Evolutionary conservation across 208 protist species (phyloP).

Genomic region (Wallacemonas sp.): DNA sequence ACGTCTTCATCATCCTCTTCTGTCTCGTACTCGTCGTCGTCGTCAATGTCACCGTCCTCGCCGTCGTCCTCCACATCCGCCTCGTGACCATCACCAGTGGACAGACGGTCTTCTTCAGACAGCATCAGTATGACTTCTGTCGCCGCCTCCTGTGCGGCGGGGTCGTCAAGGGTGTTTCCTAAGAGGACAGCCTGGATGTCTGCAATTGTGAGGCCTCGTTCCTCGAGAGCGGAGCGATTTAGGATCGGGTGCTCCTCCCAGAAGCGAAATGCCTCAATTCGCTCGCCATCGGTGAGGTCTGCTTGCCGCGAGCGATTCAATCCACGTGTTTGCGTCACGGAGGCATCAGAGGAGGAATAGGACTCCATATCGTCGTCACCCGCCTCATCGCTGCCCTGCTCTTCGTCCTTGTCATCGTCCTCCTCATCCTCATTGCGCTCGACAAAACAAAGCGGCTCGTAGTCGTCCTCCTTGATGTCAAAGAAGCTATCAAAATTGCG

Average conservation of each 20-base stretch:
- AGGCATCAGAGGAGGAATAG: slow-evolving; percentile 19
- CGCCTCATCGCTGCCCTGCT: slow-evolving; percentile 25
- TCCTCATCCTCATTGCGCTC: slow-evolving; percentile 30
- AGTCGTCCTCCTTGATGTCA: slow-evolving; percentile 84
- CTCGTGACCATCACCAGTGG: slow-evolving; percentile 47
- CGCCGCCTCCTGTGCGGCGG: slow-evolving; percentile 58
- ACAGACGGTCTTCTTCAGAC: slow-evolving; percentile 64
- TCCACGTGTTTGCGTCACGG: slow-evolving; percentile 3
- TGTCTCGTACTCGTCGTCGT: slow-evolving; percentile 13
- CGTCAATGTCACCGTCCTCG: slow-evolving; percentile 23
- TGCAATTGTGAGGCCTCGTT: slow-evolving; percentile 63
- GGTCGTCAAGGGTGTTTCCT: slow-evolving; percentile 51
- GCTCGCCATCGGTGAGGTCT: slow-evolving; percentile 16
- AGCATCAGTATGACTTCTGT: slow-evolving; percentile 74
- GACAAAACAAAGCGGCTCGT: slow-evolving; percentile 75
- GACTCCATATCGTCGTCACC: slow-evolving; percentile 28
- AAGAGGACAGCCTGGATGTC: slow-evolving; percentile 74
- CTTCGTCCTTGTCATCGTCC: slow-evolving; percentile 32
- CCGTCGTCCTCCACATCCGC: slow-evolving; percentile 49
- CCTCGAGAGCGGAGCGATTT: slow-evolving; percentile 51
- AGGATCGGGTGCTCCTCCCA: slow-evolving; percentile 78
- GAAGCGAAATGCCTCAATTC: slow-evolving; percentile 42
- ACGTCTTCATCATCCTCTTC: slow-evolving; percentile 2
- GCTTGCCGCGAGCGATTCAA: slow-evolving; percentile 23
- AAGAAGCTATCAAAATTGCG: slow-evolving; percentile 82